These are phyloP conservation scores for Colletotrichum sublineola DNA, from an alignment of 2,329 filamentous ascomycete genomes.

Conservation along the genomic window DNA sequence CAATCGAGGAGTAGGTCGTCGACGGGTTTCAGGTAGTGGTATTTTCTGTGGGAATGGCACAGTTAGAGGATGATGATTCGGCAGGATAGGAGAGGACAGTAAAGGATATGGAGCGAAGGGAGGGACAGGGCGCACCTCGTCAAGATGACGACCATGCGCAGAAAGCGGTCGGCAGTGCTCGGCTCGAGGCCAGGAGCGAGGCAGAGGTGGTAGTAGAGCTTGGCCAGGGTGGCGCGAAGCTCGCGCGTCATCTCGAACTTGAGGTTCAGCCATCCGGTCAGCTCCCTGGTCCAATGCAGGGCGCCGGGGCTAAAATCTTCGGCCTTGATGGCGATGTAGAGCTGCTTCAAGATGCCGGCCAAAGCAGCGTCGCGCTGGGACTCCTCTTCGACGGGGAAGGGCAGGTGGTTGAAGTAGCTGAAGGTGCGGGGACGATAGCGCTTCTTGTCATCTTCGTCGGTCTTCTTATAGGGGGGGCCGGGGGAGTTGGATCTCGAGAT, in stretches of 20 bases:
- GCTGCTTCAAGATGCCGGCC: slow-evolving; percentile 89
- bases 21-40: slow-evolving; percentile 92
- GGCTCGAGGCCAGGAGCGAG: slow-evolving; percentile 91
- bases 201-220: slow-evolving; percentile 93
- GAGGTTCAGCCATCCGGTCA: slow-evolving; percentile 93
- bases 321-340: slow-evolving; percentile 91
- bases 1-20: slow-evolving; percentile 94
- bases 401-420: slow-evolving; percentile 90
- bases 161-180: slow-evolving; percentile 86
- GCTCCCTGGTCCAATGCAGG: slow-evolving; percentile 96
- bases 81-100: neutral
- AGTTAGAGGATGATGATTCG: neutral
- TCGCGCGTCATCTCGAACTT: slow-evolving; percentile 96
- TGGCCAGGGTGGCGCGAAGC: slow-evolving; percentile 85
- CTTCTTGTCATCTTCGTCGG: slow-evolving; percentile 67
- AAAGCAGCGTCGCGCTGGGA: slow-evolving; percentile 82
- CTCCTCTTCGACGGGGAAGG: slow-evolving; percentile 88
- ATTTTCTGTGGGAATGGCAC: slow-evolving; percentile 72
- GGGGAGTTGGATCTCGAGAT: slow-evolving; percentile 90
- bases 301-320: slow-evolving; percentile 96
- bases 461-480: slow-evolving; percentile 69
- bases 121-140: slow-evolving; percentile 79
- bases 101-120: slow-evolving; percentile 12
- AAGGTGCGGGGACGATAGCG: slow-evolving; percentile 90
- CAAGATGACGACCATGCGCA: slow-evolving; percentile 95